Conservation (phyloP, 1,284 basidiomycete species). For the Earliella scabrosa region DNA sequence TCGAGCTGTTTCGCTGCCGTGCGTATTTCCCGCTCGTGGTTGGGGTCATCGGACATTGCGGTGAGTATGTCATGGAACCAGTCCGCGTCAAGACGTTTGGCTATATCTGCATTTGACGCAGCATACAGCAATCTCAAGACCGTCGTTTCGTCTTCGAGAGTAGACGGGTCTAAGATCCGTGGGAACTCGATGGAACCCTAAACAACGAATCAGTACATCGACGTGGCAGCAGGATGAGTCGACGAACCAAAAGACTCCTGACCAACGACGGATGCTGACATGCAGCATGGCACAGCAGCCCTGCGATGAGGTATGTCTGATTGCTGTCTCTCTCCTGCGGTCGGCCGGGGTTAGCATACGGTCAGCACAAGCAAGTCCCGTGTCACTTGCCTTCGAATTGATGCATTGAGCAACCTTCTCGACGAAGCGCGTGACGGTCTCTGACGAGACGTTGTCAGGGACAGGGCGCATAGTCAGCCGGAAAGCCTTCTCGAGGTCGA, state of each 20-base stretch:
- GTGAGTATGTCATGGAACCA: constrained; percentile 47
- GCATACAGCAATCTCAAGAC: constrained; percentile 62
- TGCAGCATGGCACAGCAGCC: constrained; percentile 61
- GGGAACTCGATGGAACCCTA: constrained; percentile 61
- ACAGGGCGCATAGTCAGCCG: constrained; percentile 57
- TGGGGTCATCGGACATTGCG: constrained; percentile 44
- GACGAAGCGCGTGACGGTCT: constrained; percentile 56
- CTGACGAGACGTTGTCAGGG: constrained; percentile 50
- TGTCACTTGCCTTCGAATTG: constrained; percentile 51
- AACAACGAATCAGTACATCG: neutral
- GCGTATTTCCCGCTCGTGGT: constrained; percentile 45
- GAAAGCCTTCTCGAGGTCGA: constrained; percentile 58
- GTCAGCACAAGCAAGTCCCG: neutral
- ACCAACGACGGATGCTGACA: constrained; percentile 59
- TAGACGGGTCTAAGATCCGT: constrained; percentile 55
- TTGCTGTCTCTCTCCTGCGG: constrained; percentile 48
- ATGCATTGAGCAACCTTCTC: constrained; percentile 54
- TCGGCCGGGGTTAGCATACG: neutral
- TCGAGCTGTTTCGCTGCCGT: constrained; percentile 49
- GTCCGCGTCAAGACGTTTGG: constrained; percentile 45
- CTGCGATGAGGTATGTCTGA: constrained; percentile 62
- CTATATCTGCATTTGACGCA: constrained; percentile 63
- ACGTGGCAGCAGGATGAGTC: neutral
- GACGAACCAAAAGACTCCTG: constrained; percentile 47
- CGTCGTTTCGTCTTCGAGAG: constrained; percentile 55